Conservation (phyloP, 345 rosid species). For the Linum trigynum region DNA sequence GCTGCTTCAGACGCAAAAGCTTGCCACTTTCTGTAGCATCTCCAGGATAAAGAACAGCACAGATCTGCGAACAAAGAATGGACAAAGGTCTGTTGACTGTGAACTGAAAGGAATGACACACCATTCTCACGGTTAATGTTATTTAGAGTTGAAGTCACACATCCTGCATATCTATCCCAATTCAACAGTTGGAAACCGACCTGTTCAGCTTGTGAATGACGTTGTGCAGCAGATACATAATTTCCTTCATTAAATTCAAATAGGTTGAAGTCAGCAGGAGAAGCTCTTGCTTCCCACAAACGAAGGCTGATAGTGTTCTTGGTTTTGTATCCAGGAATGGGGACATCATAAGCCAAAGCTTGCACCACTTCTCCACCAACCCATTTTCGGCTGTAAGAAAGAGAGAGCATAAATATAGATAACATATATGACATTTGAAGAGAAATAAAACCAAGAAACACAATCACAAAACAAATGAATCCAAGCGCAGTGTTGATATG, state of each 20-base stretch:
- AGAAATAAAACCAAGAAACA: neutral
- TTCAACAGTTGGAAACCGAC: constrained; percentile 22
- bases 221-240: constrained; percentile 80
- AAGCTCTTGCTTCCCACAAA: constrained; percentile 92
- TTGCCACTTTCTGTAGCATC: constrained; percentile 97
- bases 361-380: constrained; percentile 76
- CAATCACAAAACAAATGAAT: neutral
- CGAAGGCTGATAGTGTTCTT: constrained; percentile 96
- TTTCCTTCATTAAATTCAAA: constrained; percentile 94
- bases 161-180: neutral
- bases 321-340: constrained; percentile 89
- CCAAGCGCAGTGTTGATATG: neutral
- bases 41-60: constrained; percentile 94
- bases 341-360: constrained; percentile 93
- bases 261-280: constrained; percentile 63
- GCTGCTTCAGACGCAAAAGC: constrained; percentile 89
- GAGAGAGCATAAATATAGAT: constrained; percentile 12
- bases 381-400: constrained; percentile 66
- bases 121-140: neutral
- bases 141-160: neutral
- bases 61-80: constrained; percentile 44
- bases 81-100: constrained; percentile 2
- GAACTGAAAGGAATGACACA: neutral
- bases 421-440: neutral
- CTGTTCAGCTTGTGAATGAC: constrained; percentile 78